Evolutionary conservation across 2,329 filamentous ascomycete species (phyloP), one percentile per base, ranked within the genome.

Genomic region (Phyllosticta capitalensis): DNA sequence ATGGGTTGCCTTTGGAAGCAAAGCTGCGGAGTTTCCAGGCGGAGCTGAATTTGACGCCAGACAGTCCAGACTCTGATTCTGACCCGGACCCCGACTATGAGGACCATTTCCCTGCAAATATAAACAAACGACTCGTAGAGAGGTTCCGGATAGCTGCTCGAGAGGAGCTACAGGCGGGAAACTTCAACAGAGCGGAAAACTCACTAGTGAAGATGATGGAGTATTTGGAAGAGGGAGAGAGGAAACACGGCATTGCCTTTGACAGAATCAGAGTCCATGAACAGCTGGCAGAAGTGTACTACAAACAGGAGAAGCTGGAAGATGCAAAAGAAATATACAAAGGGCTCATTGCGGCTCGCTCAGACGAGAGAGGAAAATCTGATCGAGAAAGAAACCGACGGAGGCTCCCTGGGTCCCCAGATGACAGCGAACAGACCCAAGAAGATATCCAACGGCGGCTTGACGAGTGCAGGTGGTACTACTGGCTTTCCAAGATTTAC

Each of bases 391-490:
- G 10, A 12, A 45, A 5, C 14, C 38, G n/a, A 45, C 17, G 38
- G n/a, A 45, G 38, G n/a, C 38, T 45, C 38, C 14, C 38, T n/a
- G 38, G 38, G n/a, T 45, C 2, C 14, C 7, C 38, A n/a, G 14
- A 45, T n/a, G 38, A 45, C 4, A n/a, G 17, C 38, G 38, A n/a
- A 45, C 17, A 45, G 17, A 45, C 38, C 14, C 38, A 51, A 21
- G 58, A 55, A 38, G 33, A 52, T 9, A 59, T 38, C 20, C 45
- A 55, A 14, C 54, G 53, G 22, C 28, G 5, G 1, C 52, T 53
- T 9, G 52, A 59, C 19, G 48, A 51, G 6, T 59, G 58, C 52
- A 59, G 58, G 30, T 59, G 58, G 58, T 59, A 59, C 48, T 55
- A 33, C 28, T 59, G 12, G 17, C 51, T 55, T 17, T 52, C 58